Conservation (phyloP, 164 flowering plant species). For the Vitis riparia region DNA sequence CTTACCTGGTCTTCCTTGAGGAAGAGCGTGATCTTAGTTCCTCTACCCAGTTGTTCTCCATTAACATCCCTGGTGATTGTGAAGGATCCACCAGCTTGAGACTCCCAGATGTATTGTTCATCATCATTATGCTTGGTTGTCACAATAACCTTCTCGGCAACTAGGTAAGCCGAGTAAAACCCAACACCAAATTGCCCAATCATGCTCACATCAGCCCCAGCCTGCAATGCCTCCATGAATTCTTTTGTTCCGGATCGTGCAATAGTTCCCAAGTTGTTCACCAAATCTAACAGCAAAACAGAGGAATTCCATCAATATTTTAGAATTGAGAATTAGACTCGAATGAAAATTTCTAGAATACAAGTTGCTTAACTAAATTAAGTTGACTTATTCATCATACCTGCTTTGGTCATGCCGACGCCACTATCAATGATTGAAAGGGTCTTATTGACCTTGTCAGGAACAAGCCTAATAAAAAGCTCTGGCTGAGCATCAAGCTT, state of each 20-base stretch:
- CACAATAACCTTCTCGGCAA: slow-evolving; percentile 25
- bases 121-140: slow-evolving; percentile 27
- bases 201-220: slow-evolving; percentile 44
- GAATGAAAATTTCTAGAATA: too few species aligned
- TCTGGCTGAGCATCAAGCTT: slow-evolving; percentile 32
- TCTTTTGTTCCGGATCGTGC: slow-evolving; percentile 36
- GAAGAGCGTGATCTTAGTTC: background rate
- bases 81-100: slow-evolving; percentile 8
- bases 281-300: slow-evolving; percentile 20
- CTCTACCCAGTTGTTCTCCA: background rate
- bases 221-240: slow-evolving; percentile 37
- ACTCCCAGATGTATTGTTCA: slow-evolving; percentile 26
- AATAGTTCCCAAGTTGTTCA: slow-evolving; percentile 32
- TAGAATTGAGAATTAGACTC: background rate
- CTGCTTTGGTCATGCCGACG: slow-evolving; percentile 34
- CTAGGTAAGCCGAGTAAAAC: slow-evolving; percentile 31
- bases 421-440: slow-evolving; percentile 31
- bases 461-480: slow-evolving; percentile 29
- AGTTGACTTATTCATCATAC: background rate
- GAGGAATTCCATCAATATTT: too few species aligned
- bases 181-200: slow-evolving; percentile 36
- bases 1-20: background rate
- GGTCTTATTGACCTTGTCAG: slow-evolving; percentile 29
- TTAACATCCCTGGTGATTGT: too few species aligned
- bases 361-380: too few species aligned